Base-by-base conservation (phyloP, 371 early-diverging fungal species). In the Neoconidiobolus thromboides region DNA sequence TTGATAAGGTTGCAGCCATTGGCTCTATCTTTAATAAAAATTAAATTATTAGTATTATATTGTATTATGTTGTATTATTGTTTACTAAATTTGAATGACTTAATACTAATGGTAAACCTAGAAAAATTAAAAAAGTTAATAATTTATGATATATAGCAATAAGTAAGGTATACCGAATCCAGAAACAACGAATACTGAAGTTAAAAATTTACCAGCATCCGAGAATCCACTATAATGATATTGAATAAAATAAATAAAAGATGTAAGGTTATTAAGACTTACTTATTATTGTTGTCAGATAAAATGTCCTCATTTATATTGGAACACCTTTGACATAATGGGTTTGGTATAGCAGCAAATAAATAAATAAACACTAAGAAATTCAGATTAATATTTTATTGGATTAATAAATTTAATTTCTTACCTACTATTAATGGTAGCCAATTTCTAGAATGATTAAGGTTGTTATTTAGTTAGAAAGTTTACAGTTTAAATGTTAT, bases 141-240 rank as follows among this genome's bases (percentile, higher is more conserved):
- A 51, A 26, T 26, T 26, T 26, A 51, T 51, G 5, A 43, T n/a
- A 15, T n/a, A 42, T 44, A 9, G 7, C 5, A 9, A 7, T 6
- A 43, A 12, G 12, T 14, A 43, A 7, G 10, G 9, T 44, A 43
- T 58, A 59, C 59, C 59, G 6, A 59, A 48, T 7, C 59, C 59
- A 7, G 59, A 59, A 3, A 59, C 59, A 4, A 59, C 48, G 1
- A 59, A 47, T 10, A 48, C 59, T n/a, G 59, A 59, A 38, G 59
- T 59, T 12, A 59, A 37, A 49, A 59, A 59, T 3, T 48, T 15
- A n/a, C 59, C 59, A 38, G 48, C 59, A 59, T 59, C 59, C 5
- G 47, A 14, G 40, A 59, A 59, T 6, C 59, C 59, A n/a, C 48
- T 46, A 48, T 26, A 26, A 26, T 26, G 26, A 26, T 26, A 26